Evolutionary conservation across 805 yeast genomes (phyloP).

Genomic region (Pichia manshurica): DNA sequence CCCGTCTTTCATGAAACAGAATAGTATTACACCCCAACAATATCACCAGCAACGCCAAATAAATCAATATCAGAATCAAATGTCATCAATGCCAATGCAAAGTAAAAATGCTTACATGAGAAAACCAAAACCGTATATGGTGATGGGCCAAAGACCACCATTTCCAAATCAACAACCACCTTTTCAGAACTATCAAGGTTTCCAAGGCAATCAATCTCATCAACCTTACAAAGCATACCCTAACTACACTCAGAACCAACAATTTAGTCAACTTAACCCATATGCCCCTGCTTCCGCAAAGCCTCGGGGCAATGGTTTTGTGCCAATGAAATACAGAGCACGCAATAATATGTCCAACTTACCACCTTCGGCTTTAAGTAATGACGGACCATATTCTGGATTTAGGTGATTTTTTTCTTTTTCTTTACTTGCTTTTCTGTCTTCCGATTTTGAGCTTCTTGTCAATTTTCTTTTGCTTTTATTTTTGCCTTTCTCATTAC

Average conservation of each 20-base stretch:
- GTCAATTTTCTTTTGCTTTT: neutral
- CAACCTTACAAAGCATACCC: neutral
- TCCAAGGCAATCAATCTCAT: too few species aligned
- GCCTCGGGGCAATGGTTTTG: slow-evolving; percentile 15
- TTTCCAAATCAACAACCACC: neutral
- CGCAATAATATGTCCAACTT: slow-evolving; percentile 18
- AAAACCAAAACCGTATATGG: slow-evolving; percentile 12
- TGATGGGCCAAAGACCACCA: slow-evolving; percentile 8
- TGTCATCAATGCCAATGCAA: slow-evolving; percentile 6
- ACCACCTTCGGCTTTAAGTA: slow-evolving; percentile 19
- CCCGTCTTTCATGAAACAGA: too few species aligned
- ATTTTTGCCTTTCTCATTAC: neutral
- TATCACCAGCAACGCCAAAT: slow-evolving; percentile 14
- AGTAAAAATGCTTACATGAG: neutral
- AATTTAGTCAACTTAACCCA: slow-evolving; percentile 8
- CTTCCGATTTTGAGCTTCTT: neutral
- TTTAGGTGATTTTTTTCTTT: slow-evolving; percentile 12
- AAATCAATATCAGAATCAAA: slow-evolving; percentile 7
- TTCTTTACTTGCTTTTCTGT: neutral
- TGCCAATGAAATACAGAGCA: slow-evolving; percentile 12
- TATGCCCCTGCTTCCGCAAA: slow-evolving; percentile 3
- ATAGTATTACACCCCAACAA: slow-evolving; percentile 2
- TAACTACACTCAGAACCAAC: slow-evolving; percentile 5
- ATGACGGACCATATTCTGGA: slow-evolving; percentile 41
- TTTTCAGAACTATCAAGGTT: neutral